These are phyloP conservation scores for Globisporangium solare DNA, from an alignment of 352 stramenopile species.

Conservation along the genomic window DNA sequence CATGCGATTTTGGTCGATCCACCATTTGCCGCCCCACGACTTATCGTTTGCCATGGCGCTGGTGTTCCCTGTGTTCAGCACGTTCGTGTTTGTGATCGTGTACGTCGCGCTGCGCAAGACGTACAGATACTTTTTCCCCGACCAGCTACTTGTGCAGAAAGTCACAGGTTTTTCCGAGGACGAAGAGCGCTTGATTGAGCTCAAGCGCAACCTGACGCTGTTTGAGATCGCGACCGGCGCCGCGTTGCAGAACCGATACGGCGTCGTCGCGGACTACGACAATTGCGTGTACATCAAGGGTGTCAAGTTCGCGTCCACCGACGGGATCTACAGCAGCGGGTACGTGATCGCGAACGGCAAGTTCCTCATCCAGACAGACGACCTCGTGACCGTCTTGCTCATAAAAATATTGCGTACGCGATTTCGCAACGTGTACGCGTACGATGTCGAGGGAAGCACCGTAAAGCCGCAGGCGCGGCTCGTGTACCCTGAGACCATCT, in stretches of 20 bases:
- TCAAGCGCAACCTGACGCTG: slow-evolving; percentile 13
- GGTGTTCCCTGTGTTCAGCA: slow-evolving; percentile 5
- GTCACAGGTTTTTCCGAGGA: slow-evolving; percentile 6
- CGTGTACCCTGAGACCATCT: slow-evolving; percentile 11
- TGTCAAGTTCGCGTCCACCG: slow-evolving; percentile 14
- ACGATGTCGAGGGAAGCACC: slow-evolving; percentile 7
- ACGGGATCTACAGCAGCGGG: slow-evolving; percentile 14
- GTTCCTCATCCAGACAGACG: slow-evolving; percentile 14
- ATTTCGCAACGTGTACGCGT: slow-evolving; percentile 12
- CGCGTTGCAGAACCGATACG: slow-evolving; percentile 2
- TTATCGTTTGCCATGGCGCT: not conserved
- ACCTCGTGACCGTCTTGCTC: slow-evolving; percentile 8
- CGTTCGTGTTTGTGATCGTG: slow-evolving; percentile 2
- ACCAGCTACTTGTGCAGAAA: slow-evolving; percentile 3
- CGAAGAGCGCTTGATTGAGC: slow-evolving; percentile 1
- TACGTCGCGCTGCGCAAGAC: slow-evolving; percentile 2
- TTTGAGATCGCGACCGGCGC: slow-evolving; percentile 7
- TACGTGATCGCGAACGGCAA: slow-evolving; percentile 13
- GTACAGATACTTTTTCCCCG: slow-evolving; percentile 2
- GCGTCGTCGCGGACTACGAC: slow-evolving; percentile 4
- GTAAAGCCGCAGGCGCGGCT: slow-evolving; percentile 9
- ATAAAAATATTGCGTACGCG: slow-evolving; percentile 7
- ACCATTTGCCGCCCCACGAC: not conserved
- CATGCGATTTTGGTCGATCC: slow-evolving; percentile 2
- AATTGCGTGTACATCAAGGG: slow-evolving; percentile 10